Evolutionary conservation across 2,329 filamentous ascomycete species (phyloP).

Genomic region (Bipolaris gigantea): DNA sequence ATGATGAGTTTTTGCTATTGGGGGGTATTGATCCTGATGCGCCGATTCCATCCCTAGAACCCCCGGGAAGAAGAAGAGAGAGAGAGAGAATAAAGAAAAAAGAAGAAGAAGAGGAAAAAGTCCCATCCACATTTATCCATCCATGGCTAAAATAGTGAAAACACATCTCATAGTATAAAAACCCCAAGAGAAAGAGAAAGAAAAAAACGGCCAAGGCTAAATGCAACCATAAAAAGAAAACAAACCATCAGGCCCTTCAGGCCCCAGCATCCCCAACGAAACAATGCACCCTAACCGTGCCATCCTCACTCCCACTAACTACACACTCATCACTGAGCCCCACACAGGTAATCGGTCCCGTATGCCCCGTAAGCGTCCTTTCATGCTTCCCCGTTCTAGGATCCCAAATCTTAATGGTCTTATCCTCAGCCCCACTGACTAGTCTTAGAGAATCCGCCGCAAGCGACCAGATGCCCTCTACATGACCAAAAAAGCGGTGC

Average conservation of each 20-base stretch:
- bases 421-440: slow-evolving; percentile 87
- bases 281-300: slow-evolving; percentile 72
- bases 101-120: not conserved
- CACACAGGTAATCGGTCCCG: slow-evolving; percentile 89
- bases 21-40: not conserved
- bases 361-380: slow-evolving; percentile 86
- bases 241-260: no score
- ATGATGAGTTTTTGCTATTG: not conserved
- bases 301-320: slow-evolving; percentile 91
- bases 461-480: slow-evolving; percentile 94
- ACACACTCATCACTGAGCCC: slow-evolving; percentile 87
- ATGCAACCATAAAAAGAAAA: not conserved
- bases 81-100: not conserved
- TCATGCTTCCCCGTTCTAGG: slow-evolving; percentile 88
- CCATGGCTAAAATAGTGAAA: no score
- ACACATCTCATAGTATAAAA: not conserved
- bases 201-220: not conserved
- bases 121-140: not conserved
- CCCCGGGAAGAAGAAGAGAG: no score
- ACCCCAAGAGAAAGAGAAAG: not conserved
- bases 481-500: slow-evolving; percentile 92
- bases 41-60: not conserved
- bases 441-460: slow-evolving; percentile 86
- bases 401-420: slow-evolving; percentile 96
- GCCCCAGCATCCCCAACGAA: slow-evolving; percentile 20